These are phyloP conservation scores for Hondaea fermentalgiana DNA, from an alignment of 108 stramenopile species.

Conservation along the genomic window DNA sequence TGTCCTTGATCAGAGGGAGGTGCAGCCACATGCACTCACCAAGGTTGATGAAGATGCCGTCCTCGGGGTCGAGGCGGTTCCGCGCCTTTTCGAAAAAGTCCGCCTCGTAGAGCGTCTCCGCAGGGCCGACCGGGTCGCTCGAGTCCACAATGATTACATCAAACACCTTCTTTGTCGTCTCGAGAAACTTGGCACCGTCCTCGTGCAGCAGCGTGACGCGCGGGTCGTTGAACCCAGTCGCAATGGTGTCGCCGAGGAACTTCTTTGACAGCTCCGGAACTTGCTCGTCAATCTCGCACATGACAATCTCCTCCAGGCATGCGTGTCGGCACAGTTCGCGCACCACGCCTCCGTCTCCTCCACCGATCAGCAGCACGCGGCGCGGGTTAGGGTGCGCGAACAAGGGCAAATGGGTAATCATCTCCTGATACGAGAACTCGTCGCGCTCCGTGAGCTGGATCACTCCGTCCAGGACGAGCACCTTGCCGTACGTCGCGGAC, in stretches of 20 bases:
- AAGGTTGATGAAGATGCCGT: constrained; percentile 90
- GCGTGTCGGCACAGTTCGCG: constrained; percentile 80
- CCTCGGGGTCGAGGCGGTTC: constrained; percentile 61
- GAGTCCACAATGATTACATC: constrained; percentile 71
- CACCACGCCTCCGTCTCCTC: constrained; percentile 92
- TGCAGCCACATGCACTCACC: constrained; percentile 97
- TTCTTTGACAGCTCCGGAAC: constrained; percentile 61
- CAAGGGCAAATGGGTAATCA: constrained; percentile 89
- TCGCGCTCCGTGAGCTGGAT: constrained; percentile 92
- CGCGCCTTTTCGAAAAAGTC: constrained; percentile 84
- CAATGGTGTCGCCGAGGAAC: constrained; percentile 63
- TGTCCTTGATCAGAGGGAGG: constrained; percentile 71
- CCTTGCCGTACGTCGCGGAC: constrained; percentile 74
- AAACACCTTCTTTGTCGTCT: constrained; percentile 29
- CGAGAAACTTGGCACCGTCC: constrained; percentile 51
- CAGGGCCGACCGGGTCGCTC: constrained; percentile 89
- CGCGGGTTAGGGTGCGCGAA: constrained; percentile 80
- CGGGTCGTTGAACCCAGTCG: constrained; percentile 80
- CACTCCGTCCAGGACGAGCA: constrained; percentile 91
- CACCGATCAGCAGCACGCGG: constrained; percentile 86
- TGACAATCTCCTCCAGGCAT: constrained; percentile 61
- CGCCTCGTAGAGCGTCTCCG: constrained; percentile 83
- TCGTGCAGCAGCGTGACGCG: constrained; percentile 59
- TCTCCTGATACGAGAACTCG: constrained; percentile 92
- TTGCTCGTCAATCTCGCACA: constrained; percentile 88